phyloP scores from a whole-genome alignment of 1,284 basidiomycete genomes.

The Mixia osmundae region DNA sequence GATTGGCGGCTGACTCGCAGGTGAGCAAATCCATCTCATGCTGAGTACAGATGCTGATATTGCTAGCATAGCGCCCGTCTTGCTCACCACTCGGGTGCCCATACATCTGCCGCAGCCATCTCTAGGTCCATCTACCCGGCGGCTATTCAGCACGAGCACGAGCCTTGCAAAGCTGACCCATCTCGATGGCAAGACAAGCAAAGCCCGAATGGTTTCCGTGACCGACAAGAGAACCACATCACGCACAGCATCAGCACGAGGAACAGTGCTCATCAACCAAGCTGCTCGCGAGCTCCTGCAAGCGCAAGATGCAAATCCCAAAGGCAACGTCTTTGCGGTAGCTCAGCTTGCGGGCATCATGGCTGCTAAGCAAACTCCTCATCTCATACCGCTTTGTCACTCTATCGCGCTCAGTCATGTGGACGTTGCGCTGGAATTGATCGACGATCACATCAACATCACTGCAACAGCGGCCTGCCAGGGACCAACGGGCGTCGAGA shows the following conservation, averaged over 20 bases:
- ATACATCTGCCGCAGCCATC: background rate
- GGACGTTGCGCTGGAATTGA: slow-evolving; percentile 33
- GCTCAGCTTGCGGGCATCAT: slow-evolving; percentile 68
- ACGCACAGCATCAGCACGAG: slow-evolving; percentile 48
- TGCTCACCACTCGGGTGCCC: too few species aligned
- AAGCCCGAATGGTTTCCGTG: slow-evolving; percentile 58
- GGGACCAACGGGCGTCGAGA: slow-evolving; percentile 69
- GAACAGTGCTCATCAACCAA: slow-evolving; percentile 44
- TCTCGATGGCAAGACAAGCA: slow-evolving; percentile 36
- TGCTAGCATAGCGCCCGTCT: too few species aligned
- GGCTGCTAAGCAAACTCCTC: slow-evolving; percentile 56
- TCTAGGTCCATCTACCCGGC: background rate
- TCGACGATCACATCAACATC: slow-evolving; percentile 32
- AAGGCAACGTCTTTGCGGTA: slow-evolving; percentile 52
- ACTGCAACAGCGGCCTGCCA: slow-evolving; percentile 42
- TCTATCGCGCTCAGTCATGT: slow-evolving; percentile 46
- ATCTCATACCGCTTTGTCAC: slow-evolving; percentile 66
- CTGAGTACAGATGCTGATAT: background rate
- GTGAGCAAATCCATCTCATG: background rate
- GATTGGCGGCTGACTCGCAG: slow-evolving; percentile 35
- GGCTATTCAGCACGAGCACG: background rate
- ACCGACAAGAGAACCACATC: slow-evolving; percentile 38
- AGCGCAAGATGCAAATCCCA: slow-evolving; percentile 30
- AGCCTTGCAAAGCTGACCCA: slow-evolving; percentile 29
- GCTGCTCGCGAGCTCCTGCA: slow-evolving; percentile 35